These are phyloP conservation scores for Trichoderma lentiforme DNA, from an alignment of 2,329 filamentous ascomycete genomes.

Conservation along the genomic window DNA sequence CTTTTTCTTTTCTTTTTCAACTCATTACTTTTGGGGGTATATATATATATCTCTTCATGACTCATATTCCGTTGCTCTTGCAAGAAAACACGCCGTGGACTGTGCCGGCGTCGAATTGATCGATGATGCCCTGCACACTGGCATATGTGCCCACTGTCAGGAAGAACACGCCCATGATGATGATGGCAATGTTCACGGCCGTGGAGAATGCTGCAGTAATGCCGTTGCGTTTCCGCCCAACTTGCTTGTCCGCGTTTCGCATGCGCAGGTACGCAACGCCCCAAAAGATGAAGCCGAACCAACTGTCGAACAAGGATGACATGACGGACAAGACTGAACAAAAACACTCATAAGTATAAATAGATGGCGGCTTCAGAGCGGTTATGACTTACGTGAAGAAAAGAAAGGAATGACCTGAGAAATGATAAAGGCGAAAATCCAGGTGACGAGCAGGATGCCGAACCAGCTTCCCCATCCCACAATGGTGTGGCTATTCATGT, in stretches of 20 bases:
- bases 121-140: conserved; percentile 69
- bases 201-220: conserved; percentile 53
- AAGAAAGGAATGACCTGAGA: conserved; percentile 94
- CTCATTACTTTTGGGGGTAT: background rate
- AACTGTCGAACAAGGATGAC: conserved; percentile 88
- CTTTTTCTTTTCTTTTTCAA: background rate
- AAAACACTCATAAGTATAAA: background rate
- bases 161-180: conserved; percentile 75
- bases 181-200: conserved; percentile 69
- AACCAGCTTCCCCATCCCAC: conserved; percentile 79
- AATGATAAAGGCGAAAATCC: conserved; percentile 89
- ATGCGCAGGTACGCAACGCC: conserved; percentile 76
- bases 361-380: background rate
- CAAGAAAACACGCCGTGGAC: conserved; percentile 76
- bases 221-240: conserved; percentile 49
- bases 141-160: conserved; percentile 78
- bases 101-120: conserved; percentile 61
- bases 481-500: conserved; percentile 77
- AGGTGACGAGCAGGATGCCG: conserved; percentile 65
- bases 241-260: conserved; percentile 59
- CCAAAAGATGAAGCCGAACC: conserved; percentile 97
- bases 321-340: conserved; percentile 61
- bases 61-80: conserved; percentile 59
- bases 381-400: conserved; percentile 56
- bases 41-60: background rate